phyloP scores from a whole-genome alignment of 1,284 basidiomycete species.

The Taiwanofungus camphoratus region DNA sequence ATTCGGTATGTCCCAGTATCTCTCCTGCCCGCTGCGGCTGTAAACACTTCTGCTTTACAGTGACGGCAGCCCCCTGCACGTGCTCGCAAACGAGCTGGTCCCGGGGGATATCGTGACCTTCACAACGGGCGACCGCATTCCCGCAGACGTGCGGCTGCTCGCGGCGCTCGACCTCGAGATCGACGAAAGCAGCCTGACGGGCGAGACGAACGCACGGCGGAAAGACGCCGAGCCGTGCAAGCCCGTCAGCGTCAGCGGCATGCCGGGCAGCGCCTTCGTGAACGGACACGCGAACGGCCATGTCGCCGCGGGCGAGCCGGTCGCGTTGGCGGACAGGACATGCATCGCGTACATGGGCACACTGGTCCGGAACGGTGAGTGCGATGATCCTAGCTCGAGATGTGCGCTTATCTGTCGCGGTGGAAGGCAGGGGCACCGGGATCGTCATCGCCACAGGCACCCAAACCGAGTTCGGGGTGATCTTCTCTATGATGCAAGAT shows the following conservation, averaged over 20 bases:
- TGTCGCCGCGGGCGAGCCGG: constrained; percentile 42
- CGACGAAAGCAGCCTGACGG: constrained; percentile 93
- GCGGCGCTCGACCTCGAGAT: constrained; percentile 83
- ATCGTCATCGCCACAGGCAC: constrained; percentile 89
- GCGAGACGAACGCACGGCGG: constrained; percentile 80
- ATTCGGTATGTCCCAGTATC: constrained; percentile 50
- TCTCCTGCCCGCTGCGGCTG: constrained; percentile 4
- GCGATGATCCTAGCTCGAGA: not conserved
- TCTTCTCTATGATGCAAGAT: constrained; percentile 98
- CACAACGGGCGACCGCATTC: constrained; percentile 89
- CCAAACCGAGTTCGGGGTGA: constrained; percentile 91
- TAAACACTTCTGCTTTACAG: constrained; percentile 29
- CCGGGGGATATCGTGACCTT: constrained; percentile 93
- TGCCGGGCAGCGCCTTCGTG: constrained; percentile 12
- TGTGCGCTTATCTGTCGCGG: not conserved
- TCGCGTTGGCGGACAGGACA: constrained; percentile 78
- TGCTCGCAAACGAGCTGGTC: constrained; percentile 91
- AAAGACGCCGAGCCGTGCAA: constrained; percentile 61
- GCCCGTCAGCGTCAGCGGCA: constrained; percentile 3
- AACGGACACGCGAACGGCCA: constrained; percentile 12
- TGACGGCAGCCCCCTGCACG: constrained; percentile 67
- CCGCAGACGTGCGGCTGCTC: constrained; percentile 86
- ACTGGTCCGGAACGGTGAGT: constrained; percentile 79
- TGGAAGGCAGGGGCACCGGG: constrained; percentile 76
- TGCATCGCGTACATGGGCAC: constrained; percentile 98